phyloP scores from a whole-genome alignment of 306 rosid species.

The Sechiopsis laciniata region DNA sequence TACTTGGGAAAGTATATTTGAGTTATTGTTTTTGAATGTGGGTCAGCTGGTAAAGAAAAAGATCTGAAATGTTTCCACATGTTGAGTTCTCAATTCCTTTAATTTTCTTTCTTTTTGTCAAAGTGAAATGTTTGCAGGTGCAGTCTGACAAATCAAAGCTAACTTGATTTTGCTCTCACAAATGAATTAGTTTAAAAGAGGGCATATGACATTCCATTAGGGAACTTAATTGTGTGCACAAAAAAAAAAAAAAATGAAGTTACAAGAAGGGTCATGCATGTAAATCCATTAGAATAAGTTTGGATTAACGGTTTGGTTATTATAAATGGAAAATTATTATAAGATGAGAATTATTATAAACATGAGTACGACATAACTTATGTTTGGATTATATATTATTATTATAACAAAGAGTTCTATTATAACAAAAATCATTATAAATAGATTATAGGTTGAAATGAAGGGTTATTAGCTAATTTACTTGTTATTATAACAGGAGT shows the following conservation, averaged over 20 bases:
- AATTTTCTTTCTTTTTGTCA: conserved; percentile 5
- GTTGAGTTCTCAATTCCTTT: not conserved
- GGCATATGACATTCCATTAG: not conserved
- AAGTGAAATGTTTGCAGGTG: conserved; percentile 29
- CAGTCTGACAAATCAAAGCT: conserved; percentile 37
- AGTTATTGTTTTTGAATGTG: not conserved
- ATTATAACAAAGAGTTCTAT: no score
- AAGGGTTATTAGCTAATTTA: no score
- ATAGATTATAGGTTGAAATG: no score
- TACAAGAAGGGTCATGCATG: not conserved
- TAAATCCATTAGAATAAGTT: not conserved
- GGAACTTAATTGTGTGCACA: not conserved
- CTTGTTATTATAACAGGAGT: no score
- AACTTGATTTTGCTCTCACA: conserved; percentile 20
- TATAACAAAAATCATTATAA: no score
- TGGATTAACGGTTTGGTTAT: no score
- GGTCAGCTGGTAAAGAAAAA: not conserved
- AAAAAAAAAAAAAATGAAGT: no score
- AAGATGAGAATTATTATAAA: no score
- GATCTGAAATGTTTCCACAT: conserved; percentile 12
- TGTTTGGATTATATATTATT: no score
- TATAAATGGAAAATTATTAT: no score
- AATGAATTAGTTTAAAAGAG: conserved; percentile 32
- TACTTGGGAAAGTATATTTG: not conserved
- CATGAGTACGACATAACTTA: no score